Evolutionary conservation across 176 grass and related monocot genomes (phyloP), one percentile per base, ranked within the genome.

Genomic region (Paspalum notatum): DNA sequence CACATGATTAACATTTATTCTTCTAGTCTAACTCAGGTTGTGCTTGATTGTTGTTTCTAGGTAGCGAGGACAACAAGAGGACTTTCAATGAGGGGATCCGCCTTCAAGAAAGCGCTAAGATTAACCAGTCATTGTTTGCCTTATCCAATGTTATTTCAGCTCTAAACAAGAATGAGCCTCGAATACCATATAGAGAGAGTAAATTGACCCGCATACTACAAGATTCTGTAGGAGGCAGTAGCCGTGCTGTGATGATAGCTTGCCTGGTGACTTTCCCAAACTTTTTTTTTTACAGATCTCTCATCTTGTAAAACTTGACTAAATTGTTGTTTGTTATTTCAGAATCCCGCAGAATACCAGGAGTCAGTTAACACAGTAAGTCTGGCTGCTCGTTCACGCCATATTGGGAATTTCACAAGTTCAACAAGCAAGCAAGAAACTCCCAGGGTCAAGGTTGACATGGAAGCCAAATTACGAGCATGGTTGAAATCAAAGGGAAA

Each of bases 401-500:
- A 99, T 15, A 78, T 95, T 83, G 81, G 74, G 38, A 99, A 87
- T 60, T 80, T 55, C 74, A 76, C 85, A 12, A 76, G 88, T 60
- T 77, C 80, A 32, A 67, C 85, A 44, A 95, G 71, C 65, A 95
- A 91, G 40, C 83, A 83, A 64, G 90, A 88, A 68, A 99, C 92
- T 5, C 92, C 92, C 8, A 93, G 90, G 81, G 55, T 79, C 64
- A 95, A 99, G 85, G 71, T 99, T 84, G 89, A 99, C 45, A 99
- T 95, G 92, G 92, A 99, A 68, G 86, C 84, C 0, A 93, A 99
- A 81, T 74, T 99, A 47, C 81, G 82, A 78, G 89, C 89, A 65
- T 99, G 96, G 96, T 71, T 99, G 62, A 88, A 95, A 82, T 95
- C 92, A 16, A 99, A 86, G 72, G 96, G 90, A 13, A 99, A 95